Base-by-base conservation (phyloP, 352 stramenopile genomes). In the Hyaloperonospora brassicae region DNA sequence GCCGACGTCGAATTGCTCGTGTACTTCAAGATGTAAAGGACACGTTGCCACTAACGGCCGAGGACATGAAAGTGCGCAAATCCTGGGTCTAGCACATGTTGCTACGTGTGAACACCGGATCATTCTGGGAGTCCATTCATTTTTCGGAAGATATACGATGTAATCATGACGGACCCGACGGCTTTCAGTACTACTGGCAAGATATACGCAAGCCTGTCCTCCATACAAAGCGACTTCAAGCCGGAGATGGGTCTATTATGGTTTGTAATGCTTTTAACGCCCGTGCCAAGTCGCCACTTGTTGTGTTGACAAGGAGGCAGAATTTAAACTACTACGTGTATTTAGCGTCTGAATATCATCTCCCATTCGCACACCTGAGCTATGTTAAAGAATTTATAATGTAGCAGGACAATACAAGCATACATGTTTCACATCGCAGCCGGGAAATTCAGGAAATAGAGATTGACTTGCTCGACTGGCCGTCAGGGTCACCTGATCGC, bases 91-190 rank as follows among this genome's bases (percentile, higher is more conserved):
- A 39, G 7, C 41, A 23, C 0, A 61, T 62, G 46, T 12, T 70
- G 31, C 1, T 55, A 34, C 7, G 14, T 0, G 22, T 41, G 24
- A 34, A 53, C 1, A n/a, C 52, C 17, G 40, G n/a, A 1, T 1
- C 5, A 1, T 7, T 34, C 23, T 77, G 68, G 64, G 24, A 53
- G 3, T 42, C 17, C 21, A 43, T 52, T 13, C 63, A 77, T 49
- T 77, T 74, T 39, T 73, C 65, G 0, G 62, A 82, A 13, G 62
- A 76, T 25, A 74, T 74, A 50, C 73, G 70, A 30, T 76, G 58
- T 31, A 76, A 71, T 39, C 42, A 72, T 3, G 68, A 79, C 21
- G 68, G 66, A 0, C 60, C 61, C 1, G 68, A 82, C 22, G 61
- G 69, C 0, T 63, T 58, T 8, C 52, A 72, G 31, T 11, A 55